Base-by-base conservation (phyloP, 129 eudicot genomes). In the sunflower (Helianthus annuus) region DNA sequence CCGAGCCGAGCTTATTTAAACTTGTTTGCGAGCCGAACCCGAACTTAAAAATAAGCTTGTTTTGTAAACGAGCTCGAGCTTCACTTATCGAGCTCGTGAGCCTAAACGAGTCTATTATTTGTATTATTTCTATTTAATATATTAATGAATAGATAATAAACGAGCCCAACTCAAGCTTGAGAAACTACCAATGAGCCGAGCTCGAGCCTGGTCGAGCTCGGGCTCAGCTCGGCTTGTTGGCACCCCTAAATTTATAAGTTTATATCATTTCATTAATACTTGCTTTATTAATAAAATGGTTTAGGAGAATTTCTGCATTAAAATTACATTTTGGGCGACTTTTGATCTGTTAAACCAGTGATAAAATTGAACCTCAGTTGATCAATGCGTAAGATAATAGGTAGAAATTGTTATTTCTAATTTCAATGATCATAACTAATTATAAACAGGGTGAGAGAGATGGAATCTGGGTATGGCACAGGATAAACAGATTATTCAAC, bases 381-480 rank as follows among this genome's bases (percentile, higher is more conserved):
- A 10, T 40, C 15, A 6, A 7, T 7, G 46, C 45, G 7, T 42
- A 7, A 42, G 40, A 27, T 24, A 27, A 27, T 58, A 5, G 64
- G 2, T 58, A 2, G 15, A 27, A 11, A 32, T 14, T 60, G 66
- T 9, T 42, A 66, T 66, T 13, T 57, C 76, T 39, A 22, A 34
- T 83, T 57, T 11, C 69, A 38, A 68, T 34, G 36, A 60, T 7
- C 42, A 46, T 65, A 15, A 65, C 61, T 60, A 15, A 62, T 53
- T 12, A 36, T 80, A 56, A 65, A 79, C 78, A 95, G 99, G 99
- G 99, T 4, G 99, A 95, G 76, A 83, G 99, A 88, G 99, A 95
- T 84, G 99, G 99, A 64, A 88, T 90, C 58, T 95, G 99, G 99
- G 87, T 88, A 58, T 95, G 99, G 97, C 97, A 88, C 64, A 85